Evolutionary conservation across 2,329 filamentous ascomycete genomes (phyloP).

Genomic region (Ophiostoma novo-ulmi): DNA sequence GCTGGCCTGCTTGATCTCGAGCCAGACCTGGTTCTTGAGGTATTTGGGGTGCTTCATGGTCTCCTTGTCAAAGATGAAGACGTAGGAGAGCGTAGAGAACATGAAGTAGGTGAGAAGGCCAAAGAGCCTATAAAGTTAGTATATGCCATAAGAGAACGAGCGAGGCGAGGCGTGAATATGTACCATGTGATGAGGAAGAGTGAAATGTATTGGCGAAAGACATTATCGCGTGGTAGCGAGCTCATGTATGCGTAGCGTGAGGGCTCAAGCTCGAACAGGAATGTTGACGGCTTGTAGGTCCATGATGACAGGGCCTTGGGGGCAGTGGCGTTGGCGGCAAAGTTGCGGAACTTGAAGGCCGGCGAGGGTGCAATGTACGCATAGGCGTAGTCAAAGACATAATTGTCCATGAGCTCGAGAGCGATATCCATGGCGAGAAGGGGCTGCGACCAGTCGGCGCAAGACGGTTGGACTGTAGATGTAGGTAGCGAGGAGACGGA

Average conservation of each 20-base stretch:
- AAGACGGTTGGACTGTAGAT: background rate
- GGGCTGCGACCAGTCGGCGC: slow-evolving; percentile 11
- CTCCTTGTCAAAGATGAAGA: slow-evolving; percentile 86
- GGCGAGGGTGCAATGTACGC: slow-evolving; percentile 60
- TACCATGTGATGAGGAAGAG: slow-evolving; percentile 85
- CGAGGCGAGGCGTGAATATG: background rate
- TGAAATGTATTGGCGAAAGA: slow-evolving; percentile 66
- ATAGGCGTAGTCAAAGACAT: slow-evolving; percentile 74
- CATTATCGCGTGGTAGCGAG: slow-evolving; percentile 69
- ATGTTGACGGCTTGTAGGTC: slow-evolving; percentile 67
- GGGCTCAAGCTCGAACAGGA: slow-evolving; percentile 64
- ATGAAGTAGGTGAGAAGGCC: slow-evolving; percentile 79
- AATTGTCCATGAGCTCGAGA: slow-evolving; percentile 78
- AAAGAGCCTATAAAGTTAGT: slow-evolving; percentile 62
- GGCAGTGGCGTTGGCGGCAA: slow-evolving; percentile 55
- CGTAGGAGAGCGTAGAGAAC: slow-evolving; percentile 76
- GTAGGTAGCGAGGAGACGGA: background rate
- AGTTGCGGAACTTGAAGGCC: slow-evolving; percentile 41
- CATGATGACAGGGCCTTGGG: slow-evolving; percentile 54
- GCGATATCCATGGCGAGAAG: slow-evolving; percentile 72
- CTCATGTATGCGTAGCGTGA: slow-evolving; percentile 74
- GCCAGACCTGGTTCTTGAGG: slow-evolving; percentile 83
- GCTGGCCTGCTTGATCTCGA: slow-evolving; percentile 80
- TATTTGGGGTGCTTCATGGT: slow-evolving; percentile 89
- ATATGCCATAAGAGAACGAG: background rate